Evolutionary conservation across 2,329 filamentous ascomycete species (phyloP).

Genomic region (Curvularia verruculosa): DNA sequence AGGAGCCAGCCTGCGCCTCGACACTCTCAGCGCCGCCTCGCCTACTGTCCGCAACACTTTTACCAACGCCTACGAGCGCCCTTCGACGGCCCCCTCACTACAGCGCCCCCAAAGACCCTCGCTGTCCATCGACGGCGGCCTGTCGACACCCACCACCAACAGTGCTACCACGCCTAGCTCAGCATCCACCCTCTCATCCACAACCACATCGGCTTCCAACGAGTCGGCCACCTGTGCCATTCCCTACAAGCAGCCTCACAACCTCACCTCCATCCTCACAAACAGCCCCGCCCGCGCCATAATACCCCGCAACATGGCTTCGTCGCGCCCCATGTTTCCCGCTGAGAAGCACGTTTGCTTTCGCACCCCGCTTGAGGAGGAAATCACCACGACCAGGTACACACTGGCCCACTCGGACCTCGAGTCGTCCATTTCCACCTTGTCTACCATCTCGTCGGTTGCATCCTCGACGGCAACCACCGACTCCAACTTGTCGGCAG

Average conservation of each 20-base stretch:
- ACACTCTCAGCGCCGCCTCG: conserved; percentile 62
- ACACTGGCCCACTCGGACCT: conserved; percentile 63
- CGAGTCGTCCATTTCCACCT: conserved; percentile 48
- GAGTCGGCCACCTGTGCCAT: conserved; percentile 47
- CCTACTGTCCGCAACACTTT: conserved; percentile 68
- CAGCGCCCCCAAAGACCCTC: conserved; percentile 39
- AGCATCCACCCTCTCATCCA: conserved; percentile 49
- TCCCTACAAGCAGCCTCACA: conserved; percentile 56
- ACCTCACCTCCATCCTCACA: conserved; percentile 53
- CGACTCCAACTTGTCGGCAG: conserved; percentile 19
- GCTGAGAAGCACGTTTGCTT: conserved; percentile 65
- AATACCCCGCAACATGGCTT: conserved; percentile 49
- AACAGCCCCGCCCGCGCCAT: conserved; percentile 53
- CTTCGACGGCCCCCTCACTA: conserved; percentile 33
- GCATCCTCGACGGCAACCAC: conserved; percentile 17
- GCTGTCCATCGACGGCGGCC: conserved; percentile 44
- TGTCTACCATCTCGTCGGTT: conserved; percentile 31
- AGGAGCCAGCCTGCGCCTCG: conserved; percentile 59
- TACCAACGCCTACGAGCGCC: conserved; percentile 62
- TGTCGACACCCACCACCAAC: conserved; percentile 15
- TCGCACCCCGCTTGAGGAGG: conserved; percentile 62
- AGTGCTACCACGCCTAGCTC: conserved; percentile 44
- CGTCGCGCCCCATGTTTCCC: conserved; percentile 57
- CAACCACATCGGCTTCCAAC: conserved; percentile 49
- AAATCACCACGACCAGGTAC: conserved; percentile 63